phyloP scores from a whole-genome alignment of 257 asterid genomes.

The Solanum pinnatisectum region DNA sequence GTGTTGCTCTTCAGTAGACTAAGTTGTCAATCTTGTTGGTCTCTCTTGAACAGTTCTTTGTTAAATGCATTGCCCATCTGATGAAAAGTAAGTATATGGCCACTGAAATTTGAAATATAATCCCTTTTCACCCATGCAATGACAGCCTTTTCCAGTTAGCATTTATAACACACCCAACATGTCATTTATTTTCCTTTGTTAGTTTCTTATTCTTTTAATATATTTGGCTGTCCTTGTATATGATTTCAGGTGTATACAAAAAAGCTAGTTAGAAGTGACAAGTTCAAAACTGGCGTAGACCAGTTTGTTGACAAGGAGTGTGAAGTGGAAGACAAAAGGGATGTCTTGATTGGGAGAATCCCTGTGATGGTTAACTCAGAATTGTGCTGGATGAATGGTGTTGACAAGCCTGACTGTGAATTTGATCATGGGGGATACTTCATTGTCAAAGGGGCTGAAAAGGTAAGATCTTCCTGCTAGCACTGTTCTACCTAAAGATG shows the following conservation, averaged over 20 bases:
- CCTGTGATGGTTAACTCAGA: constrained; percentile 93
- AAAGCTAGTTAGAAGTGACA: constrained; percentile 56
- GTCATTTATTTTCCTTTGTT: neutral
- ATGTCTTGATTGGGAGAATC: constrained; percentile 54
- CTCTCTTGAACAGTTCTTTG: neutral
- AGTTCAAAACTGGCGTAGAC: constrained; percentile 73
- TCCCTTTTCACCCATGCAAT: neutral
- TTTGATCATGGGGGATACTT: constrained; percentile 95
- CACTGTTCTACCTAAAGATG: neutral
- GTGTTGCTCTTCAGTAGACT: neutral
- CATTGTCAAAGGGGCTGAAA: constrained; percentile 90
- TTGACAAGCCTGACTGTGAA: constrained; percentile 60
- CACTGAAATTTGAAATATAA: neutral
- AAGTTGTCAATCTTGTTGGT: neutral
- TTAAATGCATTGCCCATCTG: neutral
- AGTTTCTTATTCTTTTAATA: neutral
- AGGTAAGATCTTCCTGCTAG: constrained; percentile 37
- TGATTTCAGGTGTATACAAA: constrained; percentile 54
- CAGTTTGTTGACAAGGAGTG: constrained; percentile 36
- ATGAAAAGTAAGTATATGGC: neutral
- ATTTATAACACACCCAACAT: neutral
- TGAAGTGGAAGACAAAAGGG: constrained; percentile 23
- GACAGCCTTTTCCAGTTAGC: neutral
- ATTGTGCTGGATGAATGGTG: constrained; percentile 55
- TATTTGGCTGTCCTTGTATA: neutral